These are phyloP conservation scores for Paramecium biaurelia DNA, from an alignment of 73 alveolate species.

Conservation along the genomic window DNA sequence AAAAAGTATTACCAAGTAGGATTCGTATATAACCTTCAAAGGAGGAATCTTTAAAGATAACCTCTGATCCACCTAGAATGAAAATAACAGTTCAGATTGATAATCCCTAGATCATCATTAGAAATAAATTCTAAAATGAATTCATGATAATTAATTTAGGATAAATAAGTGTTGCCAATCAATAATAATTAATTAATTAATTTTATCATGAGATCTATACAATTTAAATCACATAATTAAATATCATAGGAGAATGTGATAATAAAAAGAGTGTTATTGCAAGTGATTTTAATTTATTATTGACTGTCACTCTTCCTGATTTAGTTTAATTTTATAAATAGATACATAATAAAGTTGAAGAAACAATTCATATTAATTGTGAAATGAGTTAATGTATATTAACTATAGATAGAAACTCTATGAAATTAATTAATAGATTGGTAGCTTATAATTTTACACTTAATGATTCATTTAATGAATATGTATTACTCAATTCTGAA, in stretches of 20 bases:
- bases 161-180: neutral
- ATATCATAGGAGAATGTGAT: neutral
- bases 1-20: neutral
- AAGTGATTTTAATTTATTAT: neutral
- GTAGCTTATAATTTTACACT: conserved; percentile 5
- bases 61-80: neutral
- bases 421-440: neutral
- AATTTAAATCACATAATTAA: neutral
- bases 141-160: neutral
- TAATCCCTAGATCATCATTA: conserved; percentile 3
- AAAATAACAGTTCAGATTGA: neutral
- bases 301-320: neutral
- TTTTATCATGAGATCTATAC: neutral
- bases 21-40: neutral
- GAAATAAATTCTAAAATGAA: neutral
- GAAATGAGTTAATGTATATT: neutral
- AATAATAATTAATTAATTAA: neutral
- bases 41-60: neutral
- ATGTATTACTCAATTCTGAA: neutral
- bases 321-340: neutral
- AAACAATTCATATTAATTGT: neutral
- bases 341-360: neutral
- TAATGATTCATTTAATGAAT: conserved; percentile 25
- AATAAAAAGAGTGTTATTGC: neutral
- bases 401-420: neutral